These are phyloP conservation scores for Hippophae tibetana DNA, from an alignment of 306 rosid genomes.

Conservation along the genomic window DNA sequence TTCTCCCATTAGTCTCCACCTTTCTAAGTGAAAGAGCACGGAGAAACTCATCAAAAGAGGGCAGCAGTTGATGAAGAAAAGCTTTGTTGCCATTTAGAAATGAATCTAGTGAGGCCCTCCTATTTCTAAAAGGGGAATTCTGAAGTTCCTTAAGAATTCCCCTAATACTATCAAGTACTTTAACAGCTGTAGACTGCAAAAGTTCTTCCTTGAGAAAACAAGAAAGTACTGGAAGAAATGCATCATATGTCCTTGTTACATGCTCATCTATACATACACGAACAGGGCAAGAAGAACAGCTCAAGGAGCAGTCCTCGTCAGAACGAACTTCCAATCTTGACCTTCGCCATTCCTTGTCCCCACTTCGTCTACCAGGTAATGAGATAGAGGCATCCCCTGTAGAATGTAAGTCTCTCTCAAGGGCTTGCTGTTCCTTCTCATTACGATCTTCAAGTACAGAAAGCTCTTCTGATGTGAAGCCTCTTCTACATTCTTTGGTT, in stretches of 20 bases:
- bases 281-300: constrained; percentile 58
- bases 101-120: constrained; percentile 47
- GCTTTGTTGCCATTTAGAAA: constrained; percentile 23
- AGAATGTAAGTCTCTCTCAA: constrained; percentile 46
- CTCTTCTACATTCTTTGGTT: constrained; percentile 50
- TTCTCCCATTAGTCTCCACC: constrained; percentile 43
- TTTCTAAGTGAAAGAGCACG: constrained; percentile 48
- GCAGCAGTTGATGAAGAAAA: constrained; percentile 34
- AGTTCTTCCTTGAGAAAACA: constrained; percentile 43
- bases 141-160: constrained; percentile 37
- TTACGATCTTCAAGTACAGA: constrained; percentile 57
- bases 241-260: constrained; percentile 59
- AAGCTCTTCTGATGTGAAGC: constrained; percentile 42
- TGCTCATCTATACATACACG: constrained; percentile 79
- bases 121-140: constrained; percentile 54
- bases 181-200: constrained; percentile 39
- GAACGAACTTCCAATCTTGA: constrained; percentile 68
- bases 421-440: constrained; percentile 49
- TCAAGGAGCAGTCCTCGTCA: constrained; percentile 33
- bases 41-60: constrained; percentile 53
- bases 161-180: constrained; percentile 43
- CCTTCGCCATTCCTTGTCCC: constrained; percentile 85
- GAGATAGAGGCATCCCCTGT: constrained; percentile 46
- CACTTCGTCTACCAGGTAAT: constrained; percentile 91
- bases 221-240: constrained; percentile 51